Conservation (phyloP, 495 filamentous ascomycete genomes). For the Hypoxylon trugodes region DNA sequence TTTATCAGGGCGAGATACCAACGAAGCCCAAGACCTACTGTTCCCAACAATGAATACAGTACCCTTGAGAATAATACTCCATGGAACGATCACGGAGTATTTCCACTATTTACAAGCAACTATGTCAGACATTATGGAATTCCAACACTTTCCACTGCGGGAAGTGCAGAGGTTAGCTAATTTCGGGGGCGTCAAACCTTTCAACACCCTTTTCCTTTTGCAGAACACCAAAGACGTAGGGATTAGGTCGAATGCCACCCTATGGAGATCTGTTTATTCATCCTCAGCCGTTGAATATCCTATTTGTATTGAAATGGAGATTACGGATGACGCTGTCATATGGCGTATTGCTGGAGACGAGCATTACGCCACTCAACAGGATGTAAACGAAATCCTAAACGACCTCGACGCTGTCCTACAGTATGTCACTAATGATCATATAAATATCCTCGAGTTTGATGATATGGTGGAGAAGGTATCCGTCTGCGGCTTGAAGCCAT, state of each 20-base stretch:
- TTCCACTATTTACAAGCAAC: conserved; percentile 71
- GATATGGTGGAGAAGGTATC: conserved; percentile 50
- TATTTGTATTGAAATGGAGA: conserved; percentile 81
- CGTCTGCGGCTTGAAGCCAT: conserved; percentile 60
- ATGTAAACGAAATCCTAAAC: conserved; percentile 57
- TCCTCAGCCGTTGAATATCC: conserved; percentile 76
- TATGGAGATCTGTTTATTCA: conserved; percentile 67
- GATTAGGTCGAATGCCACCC: conserved; percentile 10
- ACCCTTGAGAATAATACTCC: conserved; percentile 67
- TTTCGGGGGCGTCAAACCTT: conserved; percentile 49
- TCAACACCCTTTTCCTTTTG: conserved; percentile 77
- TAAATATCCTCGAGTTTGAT: conserved; percentile 62
- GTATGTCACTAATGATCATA: conserved; percentile 56
- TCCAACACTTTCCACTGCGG: conserved; percentile 73
- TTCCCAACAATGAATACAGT: conserved; percentile 86
- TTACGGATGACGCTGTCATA: conserved; percentile 58
- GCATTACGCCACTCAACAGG: conserved; percentile 53
- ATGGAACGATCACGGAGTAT: conserved; percentile 68
- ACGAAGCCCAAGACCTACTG: conserved; percentile 64
- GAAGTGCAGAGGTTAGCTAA: conserved; percentile 60
- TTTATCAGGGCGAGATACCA: conserved; percentile 71
- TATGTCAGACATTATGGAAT: conserved; percentile 56
- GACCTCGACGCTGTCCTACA: conserved; percentile 64
- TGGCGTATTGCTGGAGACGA: conserved; percentile 77
- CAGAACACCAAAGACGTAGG: conserved; percentile 53